Conservation (phyloP, 495 filamentous ascomycete genomes). For the Penicillium odoratum region DNA sequence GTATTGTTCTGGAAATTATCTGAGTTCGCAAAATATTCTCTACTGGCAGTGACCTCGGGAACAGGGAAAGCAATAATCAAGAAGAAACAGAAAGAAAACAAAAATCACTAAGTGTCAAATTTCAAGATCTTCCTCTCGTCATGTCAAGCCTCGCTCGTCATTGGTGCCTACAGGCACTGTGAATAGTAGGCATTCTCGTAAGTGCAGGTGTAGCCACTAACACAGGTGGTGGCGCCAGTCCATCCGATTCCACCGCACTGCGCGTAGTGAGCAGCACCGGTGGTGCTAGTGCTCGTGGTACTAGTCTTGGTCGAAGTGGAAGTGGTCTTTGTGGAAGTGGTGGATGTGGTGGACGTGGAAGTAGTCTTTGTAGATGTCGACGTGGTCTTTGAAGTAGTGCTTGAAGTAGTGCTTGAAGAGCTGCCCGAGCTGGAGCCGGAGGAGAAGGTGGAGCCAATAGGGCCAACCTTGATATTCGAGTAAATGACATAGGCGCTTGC, state of each 20-base stretch:
- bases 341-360: slow-evolving; percentile 11
- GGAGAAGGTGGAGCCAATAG: slow-evolving; percentile 59
- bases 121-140: not conserved
- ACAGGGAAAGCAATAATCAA: too few species aligned
- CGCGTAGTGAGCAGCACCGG: slow-evolving; percentile 35
- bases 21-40: not conserved
- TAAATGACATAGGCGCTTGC: slow-evolving; percentile 61
- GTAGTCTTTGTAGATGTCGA: slow-evolving; percentile 4
- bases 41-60: not conserved
- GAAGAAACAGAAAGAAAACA: not conserved
- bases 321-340: slow-evolving; percentile 4
- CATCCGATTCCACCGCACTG: slow-evolving; percentile 55
- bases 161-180: slow-evolving; percentile 39
- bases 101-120: not conserved
- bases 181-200: slow-evolving; percentile 43
- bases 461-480: slow-evolving; percentile 69
- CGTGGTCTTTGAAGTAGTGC: slow-evolving; percentile 16
- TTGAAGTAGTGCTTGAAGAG: slow-evolving; percentile 16
- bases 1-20: not conserved
- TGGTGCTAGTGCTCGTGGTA: slow-evolving; percentile 19
- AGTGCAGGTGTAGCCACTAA: slow-evolving; percentile 37
- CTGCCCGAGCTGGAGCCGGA: slow-evolving; percentile 1
- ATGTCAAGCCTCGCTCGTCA: not conserved
- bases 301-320: slow-evolving; percentile 6
- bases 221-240: slow-evolving; percentile 50